Conservation (phyloP, 1,139 yeast genomes). For the Magnusiomyces paraingens region DNA sequence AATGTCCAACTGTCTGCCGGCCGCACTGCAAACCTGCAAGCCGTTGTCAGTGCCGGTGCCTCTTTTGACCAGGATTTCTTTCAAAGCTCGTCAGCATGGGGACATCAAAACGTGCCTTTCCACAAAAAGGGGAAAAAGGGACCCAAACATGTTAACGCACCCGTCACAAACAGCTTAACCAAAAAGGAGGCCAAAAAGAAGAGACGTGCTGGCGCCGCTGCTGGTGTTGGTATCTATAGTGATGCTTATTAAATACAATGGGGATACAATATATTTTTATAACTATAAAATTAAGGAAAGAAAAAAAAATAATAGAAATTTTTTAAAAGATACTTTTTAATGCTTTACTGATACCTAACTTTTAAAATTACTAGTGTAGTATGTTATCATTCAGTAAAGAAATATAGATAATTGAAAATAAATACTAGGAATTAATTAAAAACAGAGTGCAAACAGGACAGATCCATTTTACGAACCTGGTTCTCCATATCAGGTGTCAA, state of each 20-base stretch:
- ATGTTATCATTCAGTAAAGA: too few relatives aligned
- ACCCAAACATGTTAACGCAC: constrained; percentile 40
- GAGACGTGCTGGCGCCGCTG: constrained; percentile 22
- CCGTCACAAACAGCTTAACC: neutral
- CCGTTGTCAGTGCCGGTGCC: constrained; percentile 55
- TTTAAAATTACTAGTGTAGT: too few relatives aligned
- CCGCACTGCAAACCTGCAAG: constrained; percentile 24
- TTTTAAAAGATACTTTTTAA: too few relatives aligned
- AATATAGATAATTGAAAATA: too few relatives aligned
- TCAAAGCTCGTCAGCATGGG: constrained; percentile 55
- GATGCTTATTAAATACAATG: constrained; percentile 13
- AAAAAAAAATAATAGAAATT: too few relatives aligned
- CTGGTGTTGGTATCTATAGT: constrained; percentile 13
- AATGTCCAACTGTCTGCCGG: constrained; percentile 29
- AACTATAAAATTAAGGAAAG: too few relatives aligned
- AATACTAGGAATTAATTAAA: too few relatives aligned
- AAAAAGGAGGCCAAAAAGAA: constrained; percentile 58
- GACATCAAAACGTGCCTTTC: constrained; percentile 64
- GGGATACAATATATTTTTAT: too few relatives aligned
- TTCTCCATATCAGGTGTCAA: too few relatives aligned
- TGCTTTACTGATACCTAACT: too few relatives aligned
- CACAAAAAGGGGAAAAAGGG: constrained; percentile 68
- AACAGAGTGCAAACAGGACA: too few relatives aligned
- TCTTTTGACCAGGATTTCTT: constrained; percentile 84
- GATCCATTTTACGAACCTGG: too few relatives aligned